Evolutionary conservation across 768 basidiomycete genomes (phyloP).

Genomic region (Leccinellum luteum): DNA sequence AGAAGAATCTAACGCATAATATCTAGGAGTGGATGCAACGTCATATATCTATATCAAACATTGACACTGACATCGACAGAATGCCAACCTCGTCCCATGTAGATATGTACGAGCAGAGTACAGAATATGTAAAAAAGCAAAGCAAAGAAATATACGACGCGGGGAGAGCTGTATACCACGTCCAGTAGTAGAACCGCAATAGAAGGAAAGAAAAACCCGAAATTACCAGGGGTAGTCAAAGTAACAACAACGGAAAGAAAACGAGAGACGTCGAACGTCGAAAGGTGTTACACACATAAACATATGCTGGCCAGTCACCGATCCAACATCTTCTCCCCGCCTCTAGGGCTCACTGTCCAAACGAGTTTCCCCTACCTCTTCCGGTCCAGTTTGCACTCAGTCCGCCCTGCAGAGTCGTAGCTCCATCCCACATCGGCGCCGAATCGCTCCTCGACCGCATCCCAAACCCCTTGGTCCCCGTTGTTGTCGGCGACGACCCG

Average conservation of each 20-base stretch:
- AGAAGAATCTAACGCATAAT: background rate
- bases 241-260: background rate
- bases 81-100: background rate
- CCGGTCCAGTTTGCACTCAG: slow-evolving; percentile 30
- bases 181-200: background rate
- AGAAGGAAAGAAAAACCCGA: background rate
- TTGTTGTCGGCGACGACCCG: slow-evolving; percentile 13
- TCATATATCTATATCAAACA: background rate
- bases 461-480: slow-evolving; percentile 18
- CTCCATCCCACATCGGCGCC: slow-evolving; percentile 20
- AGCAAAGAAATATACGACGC: background rate
- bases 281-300: slow-evolving; percentile 4
- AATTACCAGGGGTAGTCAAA: background rate
- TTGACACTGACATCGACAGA: background rate
- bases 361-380: slow-evolving; percentile 27
- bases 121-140: background rate
- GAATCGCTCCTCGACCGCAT: slow-evolving; percentile 26
- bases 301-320: background rate
- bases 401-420: slow-evolving; percentile 16
- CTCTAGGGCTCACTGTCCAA: slow-evolving; percentile 21
- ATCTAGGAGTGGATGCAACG: background rate
- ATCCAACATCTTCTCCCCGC: background rate
- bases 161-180: background rate
- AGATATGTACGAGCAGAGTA: no score
- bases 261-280: slow-evolving; percentile 26